phyloP scores from a whole-genome alignment of 805 yeast genomes.

The Geotrichum ghanense region DNA sequence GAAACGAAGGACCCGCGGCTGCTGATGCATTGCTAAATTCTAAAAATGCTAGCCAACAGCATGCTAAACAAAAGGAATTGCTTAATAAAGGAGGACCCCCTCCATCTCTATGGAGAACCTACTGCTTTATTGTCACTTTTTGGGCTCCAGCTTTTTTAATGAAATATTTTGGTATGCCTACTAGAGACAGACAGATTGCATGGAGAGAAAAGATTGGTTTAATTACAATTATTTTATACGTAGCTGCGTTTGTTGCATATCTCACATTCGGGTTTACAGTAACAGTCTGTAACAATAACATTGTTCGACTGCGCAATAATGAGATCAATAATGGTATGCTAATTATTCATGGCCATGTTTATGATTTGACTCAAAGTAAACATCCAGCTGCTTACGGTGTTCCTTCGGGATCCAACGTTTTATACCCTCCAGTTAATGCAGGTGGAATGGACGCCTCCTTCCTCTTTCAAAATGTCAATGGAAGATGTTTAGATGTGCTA shows the following conservation, averaged over 20 bases:
- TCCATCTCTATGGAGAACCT: slow-evolving; percentile 56
- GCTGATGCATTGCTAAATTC: background rate
- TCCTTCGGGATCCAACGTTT: slow-evolving; percentile 53
- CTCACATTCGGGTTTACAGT: slow-evolving; percentile 84
- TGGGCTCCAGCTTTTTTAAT: slow-evolving; percentile 83
- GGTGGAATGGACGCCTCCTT: slow-evolving; percentile 83
- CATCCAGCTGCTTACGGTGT: slow-evolving; percentile 84
- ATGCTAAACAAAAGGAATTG: background rate
- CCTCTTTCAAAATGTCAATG: slow-evolving; percentile 84
- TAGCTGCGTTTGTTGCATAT: slow-evolving; percentile 74
- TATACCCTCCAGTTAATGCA: slow-evolving; percentile 78
- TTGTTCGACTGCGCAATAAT: slow-evolving; percentile 43
- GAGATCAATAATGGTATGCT: slow-evolving; percentile 51
- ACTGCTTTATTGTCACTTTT: slow-evolving; percentile 71
- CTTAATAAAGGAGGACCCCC: slow-evolving; percentile 8
- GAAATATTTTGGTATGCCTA: slow-evolving; percentile 61
- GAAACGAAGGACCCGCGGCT: background rate
- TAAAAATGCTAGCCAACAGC: background rate
- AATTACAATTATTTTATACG: slow-evolving; percentile 55
- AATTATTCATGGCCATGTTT: slow-evolving; percentile 75
- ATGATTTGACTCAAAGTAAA: slow-evolving; percentile 49
- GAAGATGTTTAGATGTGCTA: slow-evolving; percentile 71
- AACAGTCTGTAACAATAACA: slow-evolving; percentile 52
- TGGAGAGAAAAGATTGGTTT: slow-evolving; percentile 96
- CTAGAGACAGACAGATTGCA: slow-evolving; percentile 77